A percentile compares a stretch with the other conserved stretches of the same genome.
phyloP scores from a whole-genome alignment of 495 filamentous ascomycete genomes.

The Aspergillus affinis region DNA sequence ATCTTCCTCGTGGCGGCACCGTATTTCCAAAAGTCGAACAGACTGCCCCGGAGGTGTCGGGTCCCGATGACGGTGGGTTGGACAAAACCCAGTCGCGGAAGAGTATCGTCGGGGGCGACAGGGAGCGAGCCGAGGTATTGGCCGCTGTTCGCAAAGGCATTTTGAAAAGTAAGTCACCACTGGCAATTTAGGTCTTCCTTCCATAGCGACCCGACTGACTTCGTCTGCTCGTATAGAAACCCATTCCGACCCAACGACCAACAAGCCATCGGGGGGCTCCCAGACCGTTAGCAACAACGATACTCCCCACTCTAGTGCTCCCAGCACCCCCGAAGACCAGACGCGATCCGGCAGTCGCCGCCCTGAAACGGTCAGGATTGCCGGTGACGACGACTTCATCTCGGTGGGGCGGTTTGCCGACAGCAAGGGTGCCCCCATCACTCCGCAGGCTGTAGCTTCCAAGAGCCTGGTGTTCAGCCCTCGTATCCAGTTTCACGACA shows the following conservation, averaged over 20 bases:
- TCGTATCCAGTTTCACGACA: constrained; percentile 91
- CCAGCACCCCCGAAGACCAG: constrained; percentile 79
- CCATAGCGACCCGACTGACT: constrained; percentile 19
- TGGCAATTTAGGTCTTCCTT: not conserved
- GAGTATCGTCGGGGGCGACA: constrained; percentile 89
- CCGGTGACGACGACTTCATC: constrained; percentile 86
- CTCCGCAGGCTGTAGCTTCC: constrained; percentile 62
- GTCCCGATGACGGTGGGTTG: constrained; percentile 55
- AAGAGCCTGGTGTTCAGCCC: constrained; percentile 90
- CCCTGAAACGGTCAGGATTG: constrained; percentile 66
- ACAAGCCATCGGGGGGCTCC: constrained; percentile 16
- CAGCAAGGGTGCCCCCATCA: constrained; percentile 71
- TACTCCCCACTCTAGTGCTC: constrained; percentile 77
- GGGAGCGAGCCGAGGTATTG: constrained; percentile 85
- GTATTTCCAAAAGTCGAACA: constrained; percentile 83
- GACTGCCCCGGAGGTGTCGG: constrained; percentile 29
- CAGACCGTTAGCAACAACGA: constrained; percentile 61
- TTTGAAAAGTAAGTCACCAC: constrained; percentile 74
- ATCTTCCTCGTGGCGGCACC: constrained; percentile 71
- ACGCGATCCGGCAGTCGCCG: constrained; percentile 56
- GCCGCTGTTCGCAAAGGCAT: constrained; percentile 92
- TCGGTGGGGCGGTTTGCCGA: constrained; percentile 68
- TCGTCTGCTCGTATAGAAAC: constrained; percentile 38
- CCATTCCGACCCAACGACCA: constrained; percentile 60
- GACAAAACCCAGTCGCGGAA: constrained; percentile 63